phyloP scores from a whole-genome alignment of 1,139 yeast genomes.

The Saccharomyces hybrid region DNA sequence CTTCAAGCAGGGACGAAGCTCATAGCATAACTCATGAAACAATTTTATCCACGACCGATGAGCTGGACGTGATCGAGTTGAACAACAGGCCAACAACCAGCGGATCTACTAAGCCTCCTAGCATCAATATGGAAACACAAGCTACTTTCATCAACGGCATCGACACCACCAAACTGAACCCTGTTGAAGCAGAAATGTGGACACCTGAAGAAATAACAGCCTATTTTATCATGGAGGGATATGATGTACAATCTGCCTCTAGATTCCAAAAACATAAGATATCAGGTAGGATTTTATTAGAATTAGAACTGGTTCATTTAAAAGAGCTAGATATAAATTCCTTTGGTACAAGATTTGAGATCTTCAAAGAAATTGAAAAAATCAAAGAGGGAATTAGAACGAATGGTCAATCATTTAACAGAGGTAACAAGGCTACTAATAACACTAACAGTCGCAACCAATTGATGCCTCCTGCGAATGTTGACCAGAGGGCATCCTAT shows the following conservation, averaged over 20 bases:
- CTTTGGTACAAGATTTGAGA: constrained; percentile 91
- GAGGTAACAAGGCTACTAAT: neutral
- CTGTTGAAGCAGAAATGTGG: constrained; percentile 52
- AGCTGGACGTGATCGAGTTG: constrained; percentile 9
- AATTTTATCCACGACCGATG: constrained; percentile 12
- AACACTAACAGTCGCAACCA: constrained; percentile 8
- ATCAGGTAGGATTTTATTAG: constrained; percentile 76
- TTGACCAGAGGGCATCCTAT: constrained; percentile 15
- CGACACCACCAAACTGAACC: constrained; percentile 6
- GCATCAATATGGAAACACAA: neutral
- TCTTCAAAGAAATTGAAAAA: constrained; percentile 79
- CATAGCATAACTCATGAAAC: constrained; percentile 11
- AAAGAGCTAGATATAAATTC: constrained; percentile 88
- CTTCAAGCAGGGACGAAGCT: neutral
- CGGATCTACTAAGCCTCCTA: constrained; percentile 1
- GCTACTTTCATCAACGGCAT: neutral
- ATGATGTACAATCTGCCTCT: constrained; percentile 63
- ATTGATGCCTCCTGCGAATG: constrained; percentile 31
- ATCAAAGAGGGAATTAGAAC: constrained; percentile 34
- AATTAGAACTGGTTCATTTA: constrained; percentile 74
- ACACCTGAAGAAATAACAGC: constrained; percentile 76
- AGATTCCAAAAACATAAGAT: constrained; percentile 83
- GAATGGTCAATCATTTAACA: neutral
- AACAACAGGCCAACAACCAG: constrained; percentile 4
- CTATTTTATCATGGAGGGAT: constrained; percentile 67